Percentiles rank a stretch among this genome's conserved stretches.
Evolutionary conservation across 768 basidiomycete species (phyloP).

Genomic region (Lyophyllum atratum): DNA sequence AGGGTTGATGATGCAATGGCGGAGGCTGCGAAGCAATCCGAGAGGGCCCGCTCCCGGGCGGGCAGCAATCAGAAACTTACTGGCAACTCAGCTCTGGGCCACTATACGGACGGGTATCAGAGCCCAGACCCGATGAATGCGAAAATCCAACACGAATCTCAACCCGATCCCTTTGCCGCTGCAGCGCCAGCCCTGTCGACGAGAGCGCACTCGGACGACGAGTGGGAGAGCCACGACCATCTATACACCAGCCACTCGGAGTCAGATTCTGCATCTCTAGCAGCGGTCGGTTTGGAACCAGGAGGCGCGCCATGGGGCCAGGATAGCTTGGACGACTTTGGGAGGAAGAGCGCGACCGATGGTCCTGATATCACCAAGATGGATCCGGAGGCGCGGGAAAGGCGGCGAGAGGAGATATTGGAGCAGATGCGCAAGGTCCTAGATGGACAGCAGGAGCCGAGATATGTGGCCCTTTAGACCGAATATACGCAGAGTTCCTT

Average conservation of each 20-base stretch:
- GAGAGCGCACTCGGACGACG: neutral
- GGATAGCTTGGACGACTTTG: neutral
- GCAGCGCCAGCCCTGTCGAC: neutral
- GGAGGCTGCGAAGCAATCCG: conserved; percentile 7
- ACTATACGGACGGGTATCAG: neutral
- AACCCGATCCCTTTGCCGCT: neutral
- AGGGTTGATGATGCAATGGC: conserved; percentile 1
- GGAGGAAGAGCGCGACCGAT: neutral
- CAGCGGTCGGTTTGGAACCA: neutral
- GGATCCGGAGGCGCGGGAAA: conserved; percentile 5
- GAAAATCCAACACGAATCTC: neutral
- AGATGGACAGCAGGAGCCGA: conserved; percentile 3
- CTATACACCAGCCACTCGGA: neutral
- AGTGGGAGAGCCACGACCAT: neutral
- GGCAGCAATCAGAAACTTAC: neutral
- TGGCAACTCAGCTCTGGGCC: neutral
- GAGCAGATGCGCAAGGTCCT: conserved; percentile 11
- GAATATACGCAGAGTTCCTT: too few species aligned
- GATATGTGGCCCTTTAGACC: neutral
- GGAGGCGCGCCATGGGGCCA: neutral
- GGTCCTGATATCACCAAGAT: neutral
- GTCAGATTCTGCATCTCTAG: neutral
- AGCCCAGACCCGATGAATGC: neutral
- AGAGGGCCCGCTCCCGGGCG: conserved; percentile 3
- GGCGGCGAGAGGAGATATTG: conserved; percentile 7